These are phyloP conservation scores for Blastocystis sp. DNA, from an alignment of 352 stramenopile species.

Conservation along the genomic window DNA sequence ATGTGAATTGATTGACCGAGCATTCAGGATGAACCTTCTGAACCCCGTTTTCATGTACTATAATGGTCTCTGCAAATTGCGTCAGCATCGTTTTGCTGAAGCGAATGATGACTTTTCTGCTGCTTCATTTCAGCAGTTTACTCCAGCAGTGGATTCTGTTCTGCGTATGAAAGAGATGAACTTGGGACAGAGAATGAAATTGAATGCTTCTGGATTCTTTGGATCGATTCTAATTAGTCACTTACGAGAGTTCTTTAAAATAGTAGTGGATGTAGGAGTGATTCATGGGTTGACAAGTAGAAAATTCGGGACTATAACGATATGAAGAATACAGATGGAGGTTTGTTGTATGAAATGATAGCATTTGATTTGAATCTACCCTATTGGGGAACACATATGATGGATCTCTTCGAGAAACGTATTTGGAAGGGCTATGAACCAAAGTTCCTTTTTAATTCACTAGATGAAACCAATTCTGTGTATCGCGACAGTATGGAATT, in stretches of 20 bases:
- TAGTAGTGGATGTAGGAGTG: background rate
- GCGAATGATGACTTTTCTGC: conserved; percentile 3
- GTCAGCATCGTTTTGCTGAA: background rate
- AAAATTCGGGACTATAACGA: background rate
- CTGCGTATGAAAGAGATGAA: conserved; percentile 5
- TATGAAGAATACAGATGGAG: background rate
- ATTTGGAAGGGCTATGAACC: background rate
- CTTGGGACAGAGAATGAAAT: background rate
- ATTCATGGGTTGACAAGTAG: background rate
- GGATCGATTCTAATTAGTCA: background rate
- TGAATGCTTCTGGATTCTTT: background rate
- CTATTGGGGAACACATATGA: conserved; percentile 53
- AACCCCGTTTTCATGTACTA: conserved; percentile 32
- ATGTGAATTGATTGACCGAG: conserved; percentile 2
- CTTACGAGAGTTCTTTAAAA: background rate
- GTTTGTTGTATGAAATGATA: background rate
- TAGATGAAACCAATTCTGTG: background rate
- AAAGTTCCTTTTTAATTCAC: background rate
- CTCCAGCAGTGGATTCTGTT: conserved; percentile 1
- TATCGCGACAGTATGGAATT: conserved; percentile 36
- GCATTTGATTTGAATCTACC: conserved; percentile 20
- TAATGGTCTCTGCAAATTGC: conserved; percentile 5
- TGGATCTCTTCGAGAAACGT: conserved; percentile 44
- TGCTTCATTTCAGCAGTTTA: background rate
- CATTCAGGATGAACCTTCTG: background rate